Base-by-base conservation (phyloP, 139 green algal species). In the Micractinium conductrix region DNA sequence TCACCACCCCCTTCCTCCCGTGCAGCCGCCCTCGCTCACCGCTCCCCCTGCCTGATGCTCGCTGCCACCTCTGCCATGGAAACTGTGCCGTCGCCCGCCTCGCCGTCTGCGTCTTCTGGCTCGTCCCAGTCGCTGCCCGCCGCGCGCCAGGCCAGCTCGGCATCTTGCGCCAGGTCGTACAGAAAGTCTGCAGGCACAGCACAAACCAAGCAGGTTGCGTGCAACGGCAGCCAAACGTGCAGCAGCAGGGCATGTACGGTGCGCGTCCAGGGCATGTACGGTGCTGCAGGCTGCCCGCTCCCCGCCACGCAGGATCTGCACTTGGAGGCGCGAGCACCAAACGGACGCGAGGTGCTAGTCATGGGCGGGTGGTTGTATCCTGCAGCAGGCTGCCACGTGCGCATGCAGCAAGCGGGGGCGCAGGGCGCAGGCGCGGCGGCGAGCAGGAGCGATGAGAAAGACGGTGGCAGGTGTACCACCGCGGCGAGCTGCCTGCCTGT, bases 91-190 rank as follows among this genome's bases (percentile, higher is more conserved):
- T n/a, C n/a, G 62, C 35, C 19, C 24, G 62, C 62, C 62, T 42
- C 53, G 2, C n/a, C 42, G 42, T 83, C 62, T 38, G 30, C 53
- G 26, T 62, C 19, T 4, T 4, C 10, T 22, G 19, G 19, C 53
- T 62, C 53, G 53, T 74, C 62, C 78, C 78, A 83, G 19, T 2
- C 30, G 2, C 74, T 40, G 28, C 78, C 78, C 17, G 24, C 43
- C 2, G 14, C 42, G 42, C 78, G 60, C 78, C 78, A 83, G n/a
- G 44, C 24, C 78, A 83, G 60, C 42, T 83, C 78, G 0, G 74
- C 78, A 9, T 62, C 78, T n/a, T 83, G 38, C 1, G 28, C 78
- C 22, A 75, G 30, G 42, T 83, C 78, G 5, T 63, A 83, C 30
- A 83, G 78, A 33, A 48, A 22, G 43, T 83, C 78, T 83, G 78